Evolutionary conservation across 495 filamentous ascomycete genomes (phyloP).

Genomic region (Wilcoxina mikolae): DNA sequence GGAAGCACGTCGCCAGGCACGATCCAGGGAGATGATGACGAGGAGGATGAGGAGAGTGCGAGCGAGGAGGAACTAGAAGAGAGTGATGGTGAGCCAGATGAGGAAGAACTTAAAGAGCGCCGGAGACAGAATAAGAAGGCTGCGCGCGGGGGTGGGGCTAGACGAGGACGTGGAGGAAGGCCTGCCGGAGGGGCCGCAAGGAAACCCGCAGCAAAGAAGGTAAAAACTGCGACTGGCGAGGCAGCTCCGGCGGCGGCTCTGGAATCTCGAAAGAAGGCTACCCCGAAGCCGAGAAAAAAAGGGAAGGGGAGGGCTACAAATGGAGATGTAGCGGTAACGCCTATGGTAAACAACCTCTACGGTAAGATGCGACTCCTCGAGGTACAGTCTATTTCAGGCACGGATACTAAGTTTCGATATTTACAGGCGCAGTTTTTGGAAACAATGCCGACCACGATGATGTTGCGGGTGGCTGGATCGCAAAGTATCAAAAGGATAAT

Average conservation of each 20-base stretch:
- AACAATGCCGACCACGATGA: constrained; percentile 40
- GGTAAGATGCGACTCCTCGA: constrained; percentile 11
- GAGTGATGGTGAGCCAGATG: constrained; percentile 38
- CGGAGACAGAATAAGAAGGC: constrained; percentile 14
- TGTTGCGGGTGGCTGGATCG: constrained; percentile 68
- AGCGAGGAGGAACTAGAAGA: constrained; percentile 15
- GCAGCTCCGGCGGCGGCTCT: constrained; percentile 35
- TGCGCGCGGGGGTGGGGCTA: constrained; percentile 20
- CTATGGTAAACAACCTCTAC: constrained; percentile 16
- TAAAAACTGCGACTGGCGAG: constrained; percentile 48
- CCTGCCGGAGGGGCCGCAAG: constrained; percentile 36
- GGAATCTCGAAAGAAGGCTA: constrained; percentile 21
- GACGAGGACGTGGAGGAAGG: constrained; percentile 36
- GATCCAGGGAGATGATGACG: constrained; percentile 1
- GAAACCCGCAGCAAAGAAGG: constrained; percentile 57
- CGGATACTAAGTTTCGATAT: constrained; percentile 33
- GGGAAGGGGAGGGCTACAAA: constrained; percentile 22
- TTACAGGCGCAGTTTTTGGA: constrained; percentile 21
- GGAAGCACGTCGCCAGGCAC: constrained; percentile 8
- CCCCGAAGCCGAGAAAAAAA: constrained; percentile 22
- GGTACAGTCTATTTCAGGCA: constrained; percentile 5
- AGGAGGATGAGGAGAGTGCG: constrained; percentile 3
- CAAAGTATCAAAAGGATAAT: constrained; percentile 53
- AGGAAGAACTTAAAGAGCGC: constrained; percentile 46
- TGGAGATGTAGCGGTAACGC: constrained; percentile 14